phyloP scores from a whole-genome alignment of 225 moss, liverwort and hornwort genomes.

The Sphagnum tenellum region DNA sequence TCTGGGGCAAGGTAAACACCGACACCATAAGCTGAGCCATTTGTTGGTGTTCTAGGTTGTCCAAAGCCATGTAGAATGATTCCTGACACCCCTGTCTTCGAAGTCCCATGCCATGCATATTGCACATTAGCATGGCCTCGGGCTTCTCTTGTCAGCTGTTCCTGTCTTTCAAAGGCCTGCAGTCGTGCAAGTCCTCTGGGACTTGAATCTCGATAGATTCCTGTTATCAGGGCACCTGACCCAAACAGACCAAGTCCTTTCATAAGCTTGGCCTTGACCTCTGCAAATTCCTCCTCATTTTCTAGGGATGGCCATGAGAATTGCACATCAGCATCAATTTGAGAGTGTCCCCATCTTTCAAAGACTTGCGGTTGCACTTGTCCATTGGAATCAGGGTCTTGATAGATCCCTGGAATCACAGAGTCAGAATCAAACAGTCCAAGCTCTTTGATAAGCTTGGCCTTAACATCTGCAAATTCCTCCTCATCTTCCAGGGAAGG shows the following conservation, averaged over 20 bases:
- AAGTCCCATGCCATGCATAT: constrained; percentile 57
- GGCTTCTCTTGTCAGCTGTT: constrained; percentile 14
- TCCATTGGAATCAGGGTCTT: too few relatives aligned
- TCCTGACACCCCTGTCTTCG: constrained; percentile 39
- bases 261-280: constrained; percentile 27
- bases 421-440: too few relatives aligned
- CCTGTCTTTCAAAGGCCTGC: constrained; percentile 30
- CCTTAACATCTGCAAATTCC: neutral
- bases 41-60: constrained; percentile 43
- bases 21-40: constrained; percentile 48
- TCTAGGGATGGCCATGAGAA: constrained; percentile 9
- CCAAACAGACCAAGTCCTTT: constrained; percentile 23
- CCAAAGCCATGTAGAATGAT: constrained; percentile 56
- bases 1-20: constrained; percentile 61
- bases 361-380: too few relatives aligned
- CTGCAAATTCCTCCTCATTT: constrained; percentile 20
- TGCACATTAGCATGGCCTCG: constrained; percentile 38
- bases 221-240: constrained; percentile 28
- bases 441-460: neutral
- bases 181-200: constrained; percentile 29
- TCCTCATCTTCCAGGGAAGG: constrained; percentile 4
- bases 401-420: too few relatives aligned
- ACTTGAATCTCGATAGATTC: constrained; percentile 34
- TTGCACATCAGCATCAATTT: neutral
- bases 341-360: neutral